Evolutionary conservation across 1,284 basidiomycete species (phyloP), one percentile per base, ranked within the genome.

Genomic region (Ganoderma resinaceum): DNA sequence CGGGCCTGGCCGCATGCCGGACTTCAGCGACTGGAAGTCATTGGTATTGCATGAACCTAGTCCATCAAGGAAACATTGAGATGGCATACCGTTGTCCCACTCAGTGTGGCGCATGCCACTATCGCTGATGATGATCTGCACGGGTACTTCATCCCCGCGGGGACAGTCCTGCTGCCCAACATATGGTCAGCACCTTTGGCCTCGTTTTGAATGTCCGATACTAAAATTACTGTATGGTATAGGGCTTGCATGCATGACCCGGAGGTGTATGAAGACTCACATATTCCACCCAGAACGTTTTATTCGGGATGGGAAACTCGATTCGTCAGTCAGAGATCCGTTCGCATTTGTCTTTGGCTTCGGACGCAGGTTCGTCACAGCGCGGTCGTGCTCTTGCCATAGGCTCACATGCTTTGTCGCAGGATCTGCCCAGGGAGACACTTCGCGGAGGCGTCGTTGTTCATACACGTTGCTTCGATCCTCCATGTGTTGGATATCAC

Each of bases 351-450:
- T 43, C 18, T 43, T 43, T 7, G 42, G 42, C 4, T 43, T 43
- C 7, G 42, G 42, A 20, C 42, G 42, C 18, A 43, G 42, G 42
- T 43, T 20, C 42, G 18, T 43, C 42, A 20, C 18, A 6, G 3
- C 18, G 18, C 18, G 6, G 16, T 6, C 18, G 16, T 5, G 18
- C 18, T 14, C 37, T 40, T 20, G 42, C 6, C 18, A 6, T 43
- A 6, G 18, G 6, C 16, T 43, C 18, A 43, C 42, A 9, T 42
- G 18, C 16, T 18, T 7, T n/a, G 16, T 20, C 18, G 2, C 9
- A 61, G 61, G 29, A 40, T 57, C 5, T 66, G 65, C 35, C 52
- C 83, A 2, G 82, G 83, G 66, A 79, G 82, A 5, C 84, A 82
- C 72, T 61, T 78, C n/a, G 65, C 59, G 7, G 46, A 61, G 18